Evolutionary conservation across 2,329 filamentous ascomycete genomes (phyloP).

Genomic region (Aspergillus transmontanensis): DNA sequence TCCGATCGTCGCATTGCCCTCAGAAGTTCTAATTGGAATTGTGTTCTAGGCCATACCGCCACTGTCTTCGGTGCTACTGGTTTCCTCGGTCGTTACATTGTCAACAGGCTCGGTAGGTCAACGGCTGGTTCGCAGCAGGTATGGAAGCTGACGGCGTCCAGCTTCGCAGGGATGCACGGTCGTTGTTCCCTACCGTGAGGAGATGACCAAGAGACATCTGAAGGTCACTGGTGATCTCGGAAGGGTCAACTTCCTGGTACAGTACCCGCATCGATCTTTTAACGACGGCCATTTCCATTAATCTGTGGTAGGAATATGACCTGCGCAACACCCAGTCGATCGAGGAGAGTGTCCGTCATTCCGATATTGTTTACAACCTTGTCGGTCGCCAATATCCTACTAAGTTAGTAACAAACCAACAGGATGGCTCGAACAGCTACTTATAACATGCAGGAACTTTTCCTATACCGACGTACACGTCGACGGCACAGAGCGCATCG

Average conservation of each 20-base stretch:
- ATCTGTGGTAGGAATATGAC: conserved; percentile 76
- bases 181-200: conserved; percentile 89
- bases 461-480: conserved; percentile 89
- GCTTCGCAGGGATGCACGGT: conserved; percentile 93
- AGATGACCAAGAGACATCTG: conserved; percentile 96
- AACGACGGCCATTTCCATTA: conserved; percentile 15
- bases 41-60: conserved; percentile 76
- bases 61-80: conserved; percentile 98
- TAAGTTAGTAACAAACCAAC: conserved; percentile 63
- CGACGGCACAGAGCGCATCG: conserved; percentile 88
- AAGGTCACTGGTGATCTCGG: conserved; percentile 96
- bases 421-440: conserved; percentile 13
- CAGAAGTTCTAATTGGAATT: conserved; percentile 29
- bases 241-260: conserved; percentile 79
- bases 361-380: conserved; percentile 96
- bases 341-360: conserved; percentile 94
- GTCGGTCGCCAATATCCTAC: conserved; percentile 93
- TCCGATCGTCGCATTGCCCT: conserved; percentile 20
- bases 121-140: conserved; percentile 23
- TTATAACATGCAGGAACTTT: conserved; percentile 76
- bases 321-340: conserved; percentile 92
- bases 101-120: conserved; percentile 79
- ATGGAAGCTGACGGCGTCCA: conserved; percentile 47
- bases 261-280: conserved; percentile 5
- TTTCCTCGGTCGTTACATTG: conserved; percentile 93